Conservation (phyloP, 805 yeast genomes). For the Candida ulmi region DNA sequence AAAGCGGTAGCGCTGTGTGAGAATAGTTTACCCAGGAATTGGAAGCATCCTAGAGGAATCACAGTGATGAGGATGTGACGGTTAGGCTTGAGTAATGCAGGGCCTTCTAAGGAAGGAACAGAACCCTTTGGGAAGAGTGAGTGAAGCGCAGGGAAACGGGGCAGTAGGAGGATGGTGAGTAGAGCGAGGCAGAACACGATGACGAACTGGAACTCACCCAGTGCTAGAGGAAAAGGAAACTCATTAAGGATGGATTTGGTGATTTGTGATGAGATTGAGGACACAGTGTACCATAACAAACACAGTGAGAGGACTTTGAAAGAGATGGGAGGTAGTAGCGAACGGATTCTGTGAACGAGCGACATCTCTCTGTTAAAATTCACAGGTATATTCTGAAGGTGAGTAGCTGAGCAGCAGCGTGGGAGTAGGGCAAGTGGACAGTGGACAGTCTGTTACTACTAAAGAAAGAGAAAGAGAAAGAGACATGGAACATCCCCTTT, state of each 20-base stretch:
- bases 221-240: slow-evolving; percentile 55
- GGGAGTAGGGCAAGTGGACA: too few relatives aligned
- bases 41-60: slow-evolving; percentile 61
- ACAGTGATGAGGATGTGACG: slow-evolving; percentile 41
- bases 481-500: not conserved
- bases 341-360: not conserved
- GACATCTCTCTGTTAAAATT: too few relatives aligned
- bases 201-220: slow-evolving; percentile 60
- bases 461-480: too few relatives aligned
- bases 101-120: slow-evolving; percentile 33
- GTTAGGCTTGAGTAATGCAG: slow-evolving; percentile 28
- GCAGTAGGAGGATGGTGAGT: slow-evolving; percentile 30
- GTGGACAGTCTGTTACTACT: too few relatives aligned
- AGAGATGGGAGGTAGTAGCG: not conserved
- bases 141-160: slow-evolving; percentile 26
- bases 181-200: slow-evolving; percentile 42
- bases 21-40: slow-evolving; percentile 58
- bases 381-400: too few relatives aligned
- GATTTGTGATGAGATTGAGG: slow-evolving; percentile 60
- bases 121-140: slow-evolving; percentile 47
- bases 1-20: slow-evolving; percentile 59
- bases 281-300: slow-evolving; percentile 54
- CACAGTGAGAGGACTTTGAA: slow-evolving; percentile 28
- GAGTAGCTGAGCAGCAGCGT: too few relatives aligned
- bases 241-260: slow-evolving; percentile 50